Evolutionary conservation across 805 yeast genomes (phyloP).

Genomic region (Candida maris): DNA sequence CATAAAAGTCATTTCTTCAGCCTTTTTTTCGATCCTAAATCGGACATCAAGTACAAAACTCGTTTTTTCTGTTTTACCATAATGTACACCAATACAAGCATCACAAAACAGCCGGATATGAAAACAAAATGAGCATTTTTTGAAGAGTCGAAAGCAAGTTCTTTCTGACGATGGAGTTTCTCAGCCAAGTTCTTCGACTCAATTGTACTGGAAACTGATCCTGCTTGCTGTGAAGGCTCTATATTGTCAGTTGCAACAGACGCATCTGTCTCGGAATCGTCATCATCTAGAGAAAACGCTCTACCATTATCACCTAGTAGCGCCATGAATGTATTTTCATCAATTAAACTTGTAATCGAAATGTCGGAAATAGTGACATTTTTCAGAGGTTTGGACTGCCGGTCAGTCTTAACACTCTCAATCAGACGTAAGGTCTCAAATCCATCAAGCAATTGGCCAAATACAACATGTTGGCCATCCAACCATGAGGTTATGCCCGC

Average conservation of each 20-base stretch:
- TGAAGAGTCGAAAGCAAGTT: slow-evolving; percentile 3
- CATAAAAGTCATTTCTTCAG: no score
- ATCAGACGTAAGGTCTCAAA: slow-evolving; percentile 57
- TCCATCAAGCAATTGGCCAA: slow-evolving; percentile 74
- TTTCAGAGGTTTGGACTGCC: slow-evolving; percentile 38
- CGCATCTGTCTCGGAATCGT: neutral
- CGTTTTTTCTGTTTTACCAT: slow-evolving; percentile 19
- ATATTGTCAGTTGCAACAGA: slow-evolving; percentile 2
- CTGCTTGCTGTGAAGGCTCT: no score
- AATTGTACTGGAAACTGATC: neutral
- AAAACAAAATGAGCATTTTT: slow-evolving; percentile 12
- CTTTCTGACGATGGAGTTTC: slow-evolving; percentile 4
- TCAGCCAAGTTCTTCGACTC: slow-evolving; percentile 1
- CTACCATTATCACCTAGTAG: neutral
- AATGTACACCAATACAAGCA: slow-evolving; percentile 8
- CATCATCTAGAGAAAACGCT: neutral
- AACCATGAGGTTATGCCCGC: slow-evolving; percentile 48
- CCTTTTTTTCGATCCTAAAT: no score
- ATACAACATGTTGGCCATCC: slow-evolving; percentile 67
- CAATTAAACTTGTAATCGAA: slow-evolving; percentile 4
- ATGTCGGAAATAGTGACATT: slow-evolving; percentile 38
- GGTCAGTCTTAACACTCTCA: slow-evolving; percentile 50
- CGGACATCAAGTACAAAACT: slow-evolving; percentile 7
- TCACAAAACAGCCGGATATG: slow-evolving; percentile 16
- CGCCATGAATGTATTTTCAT: slow-evolving; percentile 1